A percentile compares a stretch with the other conserved stretches of the same genome.
These are phyloP conservation scores for Cinnamomum micranthum DNA, from an alignment of 164 flowering plant genomes.

Conservation along the genomic window DNA sequence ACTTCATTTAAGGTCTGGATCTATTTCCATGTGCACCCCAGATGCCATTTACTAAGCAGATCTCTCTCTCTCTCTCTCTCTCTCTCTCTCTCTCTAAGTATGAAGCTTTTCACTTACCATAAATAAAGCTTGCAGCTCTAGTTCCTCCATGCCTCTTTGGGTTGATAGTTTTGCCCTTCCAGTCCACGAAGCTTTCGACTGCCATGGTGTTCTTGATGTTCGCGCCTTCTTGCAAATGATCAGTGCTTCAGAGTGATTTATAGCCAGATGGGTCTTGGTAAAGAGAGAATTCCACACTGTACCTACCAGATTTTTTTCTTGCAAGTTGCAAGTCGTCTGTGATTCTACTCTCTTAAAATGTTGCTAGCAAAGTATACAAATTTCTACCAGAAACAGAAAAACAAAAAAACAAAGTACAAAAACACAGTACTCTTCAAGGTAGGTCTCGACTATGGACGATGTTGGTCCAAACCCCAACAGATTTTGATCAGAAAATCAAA, in stretches of 20 bases:
- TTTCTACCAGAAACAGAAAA: too few species aligned
- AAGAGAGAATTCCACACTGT: background rate
- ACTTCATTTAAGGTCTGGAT: too few species aligned
- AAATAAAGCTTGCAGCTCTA: conserved; percentile 16
- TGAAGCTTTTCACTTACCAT: conserved; percentile 13
- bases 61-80: background rate
- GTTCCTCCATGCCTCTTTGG: conserved; percentile 19
- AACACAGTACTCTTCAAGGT: background rate
- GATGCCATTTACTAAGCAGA: background rate
- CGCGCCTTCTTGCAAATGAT: background rate
- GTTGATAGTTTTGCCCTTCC: conserved; percentile 15
- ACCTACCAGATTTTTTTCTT: background rate
- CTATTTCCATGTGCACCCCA: background rate
- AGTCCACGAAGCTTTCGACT: conserved; percentile 9
- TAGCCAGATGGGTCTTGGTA: background rate
- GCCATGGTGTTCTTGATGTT: conserved; percentile 4
- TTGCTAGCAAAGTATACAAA: background rate
- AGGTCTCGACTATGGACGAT: background rate
- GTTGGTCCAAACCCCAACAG: background rate
- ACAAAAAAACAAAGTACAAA: too few species aligned
- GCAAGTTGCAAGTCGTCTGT: background rate
- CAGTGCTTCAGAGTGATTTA: background rate
- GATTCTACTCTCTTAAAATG: background rate
- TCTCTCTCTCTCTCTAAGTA: background rate
- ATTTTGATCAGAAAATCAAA: background rate